phyloP scores from a whole-genome alignment of 345 rosid genomes.

The Citrus glauca region DNA sequence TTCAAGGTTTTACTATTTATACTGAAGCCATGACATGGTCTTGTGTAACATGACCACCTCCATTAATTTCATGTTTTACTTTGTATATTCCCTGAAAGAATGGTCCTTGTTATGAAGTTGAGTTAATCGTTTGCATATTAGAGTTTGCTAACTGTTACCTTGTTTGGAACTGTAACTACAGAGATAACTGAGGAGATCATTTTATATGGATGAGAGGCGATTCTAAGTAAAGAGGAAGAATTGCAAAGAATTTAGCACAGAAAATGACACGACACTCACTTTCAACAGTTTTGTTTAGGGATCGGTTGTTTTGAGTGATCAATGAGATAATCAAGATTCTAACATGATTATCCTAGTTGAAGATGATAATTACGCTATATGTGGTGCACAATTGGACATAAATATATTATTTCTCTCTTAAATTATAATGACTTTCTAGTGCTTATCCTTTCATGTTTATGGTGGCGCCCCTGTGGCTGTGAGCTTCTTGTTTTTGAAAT shows the following conservation, averaged over 20 bases:
- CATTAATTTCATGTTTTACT: neutral
- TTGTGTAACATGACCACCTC: neutral
- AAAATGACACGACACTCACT: neutral
- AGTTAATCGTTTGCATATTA: too few species aligned
- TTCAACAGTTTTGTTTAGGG: neutral
- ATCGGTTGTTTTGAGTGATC: neutral
- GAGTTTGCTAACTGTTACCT: neutral
- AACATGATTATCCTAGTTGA: slow-evolving; percentile 13
- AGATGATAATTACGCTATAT: slow-evolving; percentile 9
- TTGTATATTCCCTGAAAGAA: neutral
- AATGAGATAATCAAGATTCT: neutral
- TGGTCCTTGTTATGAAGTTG: neutral
- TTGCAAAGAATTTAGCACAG: neutral
- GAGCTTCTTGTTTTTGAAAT: slow-evolving; percentile 5
- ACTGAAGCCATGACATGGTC: neutral
- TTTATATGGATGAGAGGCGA: neutral
- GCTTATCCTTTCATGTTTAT: slow-evolving; percentile 11
- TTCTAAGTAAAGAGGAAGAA: neutral
- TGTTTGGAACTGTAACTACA: neutral
- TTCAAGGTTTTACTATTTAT: neutral
- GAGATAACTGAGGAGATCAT: neutral
- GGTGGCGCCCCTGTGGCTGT: slow-evolving; percentile 4
- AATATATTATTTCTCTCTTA: slow-evolving; percentile 11
- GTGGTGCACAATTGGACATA: slow-evolving; percentile 18
- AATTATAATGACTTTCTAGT: slow-evolving; percentile 4